These are phyloP conservation scores for Boletales sp. DNA, from an alignment of 768 basidiomycete genomes.

Conservation along the genomic window DNA sequence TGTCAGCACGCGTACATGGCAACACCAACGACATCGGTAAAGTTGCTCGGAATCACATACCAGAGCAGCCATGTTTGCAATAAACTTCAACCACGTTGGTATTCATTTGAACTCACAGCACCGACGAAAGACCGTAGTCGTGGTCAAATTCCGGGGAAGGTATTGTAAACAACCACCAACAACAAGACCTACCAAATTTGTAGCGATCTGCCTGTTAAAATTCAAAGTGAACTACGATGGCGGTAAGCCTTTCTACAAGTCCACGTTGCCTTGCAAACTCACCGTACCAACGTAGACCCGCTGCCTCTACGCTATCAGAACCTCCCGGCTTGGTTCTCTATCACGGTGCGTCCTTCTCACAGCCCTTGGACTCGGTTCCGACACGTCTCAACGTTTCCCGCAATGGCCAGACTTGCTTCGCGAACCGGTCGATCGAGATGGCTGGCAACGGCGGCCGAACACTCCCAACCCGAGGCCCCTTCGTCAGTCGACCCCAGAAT, in stretches of 20 bases:
- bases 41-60: too few relatives aligned
- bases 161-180: too few relatives aligned
- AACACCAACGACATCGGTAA: too few relatives aligned
- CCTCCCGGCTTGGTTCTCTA: constrained; percentile 12
- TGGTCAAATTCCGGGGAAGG: too few relatives aligned
- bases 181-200: too few relatives aligned
- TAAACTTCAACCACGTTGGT: too few relatives aligned
- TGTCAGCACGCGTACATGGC: too few relatives aligned
- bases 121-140: too few relatives aligned
- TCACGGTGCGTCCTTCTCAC: constrained; percentile 8
- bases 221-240: constrained; percentile 17
- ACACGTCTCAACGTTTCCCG: not conserved
- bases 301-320: constrained; percentile 14
- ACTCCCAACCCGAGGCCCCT: constrained; percentile 38
- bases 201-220: not conserved
- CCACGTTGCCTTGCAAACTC: not conserved
- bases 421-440: constrained; percentile 45
- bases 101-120: too few relatives aligned
- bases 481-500: constrained; percentile 62
- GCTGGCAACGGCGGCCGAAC: constrained; percentile 49
- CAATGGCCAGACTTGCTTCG: constrained; percentile 16
- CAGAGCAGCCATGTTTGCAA: too few relatives aligned
- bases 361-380: not conserved
- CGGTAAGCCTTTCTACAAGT: constrained; percentile 14
- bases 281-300: constrained; percentile 16